Base-by-base conservation (phyloP, 192 early-diverging fungal species). In the Rhizoclosmatium sp. region DNA sequence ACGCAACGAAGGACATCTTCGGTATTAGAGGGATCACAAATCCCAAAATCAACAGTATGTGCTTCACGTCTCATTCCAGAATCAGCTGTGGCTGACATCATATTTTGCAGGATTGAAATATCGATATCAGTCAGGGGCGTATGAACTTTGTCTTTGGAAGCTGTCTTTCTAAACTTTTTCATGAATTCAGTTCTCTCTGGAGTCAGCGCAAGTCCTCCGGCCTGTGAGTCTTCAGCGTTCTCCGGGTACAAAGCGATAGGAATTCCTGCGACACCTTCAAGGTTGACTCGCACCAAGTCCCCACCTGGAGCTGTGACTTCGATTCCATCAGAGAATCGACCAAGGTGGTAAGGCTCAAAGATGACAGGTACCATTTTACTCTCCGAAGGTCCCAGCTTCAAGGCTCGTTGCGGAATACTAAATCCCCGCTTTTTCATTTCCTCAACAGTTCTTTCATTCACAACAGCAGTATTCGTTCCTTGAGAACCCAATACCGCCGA, bases 191-290 rank as follows among this genome's bases (percentile, higher is more conserved):
- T 82, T n/a, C 90, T 87, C 78, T 91, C 90, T 16, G 79, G 71
- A 0, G 90, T 85, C 1, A 91, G 76, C 23, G 82, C 83, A 7
- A 80, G 79, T 1, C 87, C 83, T 2, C 90, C 90, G 31, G 83
- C 83, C 44, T 45, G 46, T 0, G 87, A 89, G 58, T 84, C 85
- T 59, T 85, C 85, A 12, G 78, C 78, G 74, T 70, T 74, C 67
- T 91, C 90, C 12, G 88, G 87, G 59, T 89, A 90, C 9, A 91
- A 67, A 21, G 87, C 87, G 12, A 91, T 82, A 2, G 90, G 90
- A n/a, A 91, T 90, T 47, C 87, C 90, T 3, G 88, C 79, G 16
- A 85, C 84, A 58, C 90, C 90, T 2, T 78, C 62, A 4, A 91
- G 64, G 10, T 80, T 59, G 41, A 87, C 81, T 23, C 76, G 47